Percentiles rank a stretch among this genome's conserved stretches.
phyloP scores from a whole-genome alignment of 2,329 filamentous ascomycete genomes.

The Fusarium neocosmosporiellum region DNA sequence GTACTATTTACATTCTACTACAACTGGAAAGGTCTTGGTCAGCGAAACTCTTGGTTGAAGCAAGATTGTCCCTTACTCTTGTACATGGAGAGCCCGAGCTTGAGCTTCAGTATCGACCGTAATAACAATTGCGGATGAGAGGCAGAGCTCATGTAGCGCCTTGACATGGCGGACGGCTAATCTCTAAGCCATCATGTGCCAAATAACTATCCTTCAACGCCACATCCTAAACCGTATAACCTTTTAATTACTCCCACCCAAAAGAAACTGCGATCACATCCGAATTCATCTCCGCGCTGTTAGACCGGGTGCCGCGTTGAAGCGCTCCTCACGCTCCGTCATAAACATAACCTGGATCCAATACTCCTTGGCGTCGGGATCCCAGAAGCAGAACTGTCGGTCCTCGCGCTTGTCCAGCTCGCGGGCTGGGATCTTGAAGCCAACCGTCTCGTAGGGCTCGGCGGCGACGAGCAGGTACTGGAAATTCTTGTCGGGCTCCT shows the following conservation, averaged over 20 bases:
- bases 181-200: background rate
- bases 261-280: background rate
- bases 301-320: slow-evolving; percentile 72
- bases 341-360: slow-evolving; percentile 99
- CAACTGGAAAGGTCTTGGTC: slow-evolving; percentile 7
- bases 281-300: slow-evolving; percentile 57
- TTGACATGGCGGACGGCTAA: background rate
- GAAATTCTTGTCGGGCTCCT: slow-evolving; percentile 92
- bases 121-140: background rate
- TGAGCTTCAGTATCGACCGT: background rate
- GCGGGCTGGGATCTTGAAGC: slow-evolving; percentile 92
- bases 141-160: background rate
- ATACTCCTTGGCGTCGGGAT: slow-evolving; percentile 95
- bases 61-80: slow-evolving; percentile 20
- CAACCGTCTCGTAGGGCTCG: slow-evolving; percentile 97
- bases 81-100: background rate
- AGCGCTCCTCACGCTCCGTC: slow-evolving; percentile 96
- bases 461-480: slow-evolving; percentile 96
- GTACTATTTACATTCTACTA: slow-evolving; percentile 1
- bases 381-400: slow-evolving; percentile 93
- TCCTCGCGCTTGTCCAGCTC: slow-evolving; percentile 93
- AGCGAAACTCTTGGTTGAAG: slow-evolving; percentile 13
- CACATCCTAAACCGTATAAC: slow-evolving; percentile 22
- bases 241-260: background rate
- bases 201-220: slow-evolving; percentile 27